Percentiles rank a stretch among this genome's conserved stretches.
phyloP scores from a whole-genome alignment of 345 rosid species.

The Corymbia maculata region DNA sequence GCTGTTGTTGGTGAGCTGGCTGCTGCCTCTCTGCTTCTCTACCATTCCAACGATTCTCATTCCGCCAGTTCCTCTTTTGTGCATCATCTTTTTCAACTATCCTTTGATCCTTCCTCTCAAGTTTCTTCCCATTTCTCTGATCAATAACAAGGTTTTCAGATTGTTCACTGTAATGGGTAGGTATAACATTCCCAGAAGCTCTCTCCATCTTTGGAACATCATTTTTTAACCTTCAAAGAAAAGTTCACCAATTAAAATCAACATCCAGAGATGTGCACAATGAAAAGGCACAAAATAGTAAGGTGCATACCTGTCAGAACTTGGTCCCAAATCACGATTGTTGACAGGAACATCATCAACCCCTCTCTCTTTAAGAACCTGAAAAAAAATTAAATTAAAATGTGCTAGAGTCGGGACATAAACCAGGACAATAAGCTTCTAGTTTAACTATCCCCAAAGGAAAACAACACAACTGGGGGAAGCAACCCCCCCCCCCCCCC shows the following conservation, averaged over 20 bases:
- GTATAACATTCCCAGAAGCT: conserved; percentile 25
- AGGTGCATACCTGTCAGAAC: conserved; percentile 39
- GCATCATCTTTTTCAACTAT: conserved; percentile 39
- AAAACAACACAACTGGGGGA: not conserved
- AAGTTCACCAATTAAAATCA: not conserved
- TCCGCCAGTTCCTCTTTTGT: conserved; percentile 56
- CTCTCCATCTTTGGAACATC: conserved; percentile 29
- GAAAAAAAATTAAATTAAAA: not conserved
- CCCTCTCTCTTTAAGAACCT: conserved; percentile 76
- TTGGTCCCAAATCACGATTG: conserved; percentile 29
- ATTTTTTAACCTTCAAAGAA: conserved; percentile 30
- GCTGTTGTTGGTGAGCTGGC: conserved; percentile 17
- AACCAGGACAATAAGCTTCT: not conserved
- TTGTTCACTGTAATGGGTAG: conserved; percentile 20
- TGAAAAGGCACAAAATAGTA: not conserved
- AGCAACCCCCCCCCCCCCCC: not conserved
- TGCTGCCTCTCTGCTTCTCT: conserved; percentile 34
- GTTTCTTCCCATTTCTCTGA: conserved; percentile 33
- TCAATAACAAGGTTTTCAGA: conserved; percentile 26
- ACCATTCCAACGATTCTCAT: conserved; percentile 34
- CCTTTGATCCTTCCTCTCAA: conserved; percentile 43
- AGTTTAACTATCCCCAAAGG: not conserved
- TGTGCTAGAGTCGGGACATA: not conserved
- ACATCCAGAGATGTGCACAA: not conserved
- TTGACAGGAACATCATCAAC: conserved; percentile 29